phyloP scores from a whole-genome alignment of 2,329 filamentous ascomycete species.

The Xylaria sp. region DNA sequence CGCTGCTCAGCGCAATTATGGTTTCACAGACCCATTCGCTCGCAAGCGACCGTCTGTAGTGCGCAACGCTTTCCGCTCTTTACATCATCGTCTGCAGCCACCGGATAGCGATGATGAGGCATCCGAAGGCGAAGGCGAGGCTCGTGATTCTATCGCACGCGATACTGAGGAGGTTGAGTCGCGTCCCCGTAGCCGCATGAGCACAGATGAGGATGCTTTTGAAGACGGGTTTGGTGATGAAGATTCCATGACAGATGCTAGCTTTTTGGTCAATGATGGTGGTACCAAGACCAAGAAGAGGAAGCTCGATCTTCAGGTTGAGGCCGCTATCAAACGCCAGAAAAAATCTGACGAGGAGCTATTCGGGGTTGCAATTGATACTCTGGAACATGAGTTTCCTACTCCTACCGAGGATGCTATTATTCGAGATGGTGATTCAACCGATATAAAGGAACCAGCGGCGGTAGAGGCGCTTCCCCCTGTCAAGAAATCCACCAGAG shows the following conservation, averaged over 20 bases:
- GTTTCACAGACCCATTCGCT: conserved; percentile 71
- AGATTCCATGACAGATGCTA: conserved; percentile 74
- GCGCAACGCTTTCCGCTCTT: conserved; percentile 71
- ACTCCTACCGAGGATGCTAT: conserved; percentile 56
- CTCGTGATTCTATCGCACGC: conserved; percentile 62
- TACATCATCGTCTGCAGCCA: conserved; percentile 79
- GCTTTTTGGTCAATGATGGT: conserved; percentile 67
- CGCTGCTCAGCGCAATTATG: conserved; percentile 63
- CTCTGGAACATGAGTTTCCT: conserved; percentile 57
- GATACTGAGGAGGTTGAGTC: conserved; percentile 90
- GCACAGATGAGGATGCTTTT: conserved; percentile 61
- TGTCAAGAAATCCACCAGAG: conserved; percentile 49
- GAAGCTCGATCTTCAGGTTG: conserved; percentile 73
- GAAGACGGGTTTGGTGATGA: conserved; percentile 63
- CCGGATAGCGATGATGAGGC: conserved; percentile 84
- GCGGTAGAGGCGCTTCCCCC: conserved; percentile 54
- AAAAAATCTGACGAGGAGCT: conserved; percentile 82
- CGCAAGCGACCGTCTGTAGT: conserved; percentile 64
- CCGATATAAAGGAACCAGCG: conserved; percentile 53
- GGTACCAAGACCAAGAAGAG: conserved; percentile 67
- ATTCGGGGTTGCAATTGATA: conserved; percentile 67
- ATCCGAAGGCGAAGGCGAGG: conserved; percentile 61
- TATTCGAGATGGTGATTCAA: conserved; percentile 53
- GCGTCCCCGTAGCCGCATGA: conserved; percentile 76
- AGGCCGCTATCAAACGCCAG: conserved; percentile 75